Base-by-base conservation (phyloP, 2,329 filamentous ascomycete species). In the Aspergillus pseudoterreus region DNA sequence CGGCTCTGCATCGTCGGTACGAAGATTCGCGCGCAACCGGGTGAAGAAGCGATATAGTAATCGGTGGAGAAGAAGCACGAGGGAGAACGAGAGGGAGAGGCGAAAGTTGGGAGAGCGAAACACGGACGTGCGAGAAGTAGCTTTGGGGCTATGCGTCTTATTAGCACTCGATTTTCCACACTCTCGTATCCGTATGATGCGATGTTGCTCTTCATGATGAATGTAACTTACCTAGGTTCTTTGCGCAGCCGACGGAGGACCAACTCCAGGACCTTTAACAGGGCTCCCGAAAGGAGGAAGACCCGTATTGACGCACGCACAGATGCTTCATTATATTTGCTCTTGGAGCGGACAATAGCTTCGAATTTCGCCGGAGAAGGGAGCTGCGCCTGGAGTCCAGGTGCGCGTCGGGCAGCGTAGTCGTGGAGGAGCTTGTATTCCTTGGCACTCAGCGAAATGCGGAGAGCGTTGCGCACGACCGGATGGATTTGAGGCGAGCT, bases 41-140 rank as follows among this genome's bases (percentile, higher is more conserved):
- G 82, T 82, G 62, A 97, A 88, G 78, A 97, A 96, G 53, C 92
- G 89, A 73, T 92, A 90, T 22, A 97, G 83, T 1, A 96, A 78
- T 27, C 94, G 85, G 69, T 99, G 94, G 55, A 95, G 83, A 41
- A 97, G 83, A 17, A 97, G 80, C 57, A 96, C 90, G 2, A 88
- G 82, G 14, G 91, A 92, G 12, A 96, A 79, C 0, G 90, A 94
- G 8, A 92, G 77, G 0, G 91, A 92, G 9, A 96, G 78, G 50
- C 91, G 83, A 46, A 94, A 76, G 21, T 88, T 87, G 0, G 85
- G 78, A 0, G 86, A 90, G 55, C 72, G 75, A 58, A 75, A 69
- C 14, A 78, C 54, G 1, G 77, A 65, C 15, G 67, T 61, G 38
- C 69, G 73, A 12, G 67, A 57, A 50, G 70, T 68, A 10, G 64